phyloP scores from a whole-genome alignment of 164 flowering plant species.

The Umbilicus rupestris region DNA sequence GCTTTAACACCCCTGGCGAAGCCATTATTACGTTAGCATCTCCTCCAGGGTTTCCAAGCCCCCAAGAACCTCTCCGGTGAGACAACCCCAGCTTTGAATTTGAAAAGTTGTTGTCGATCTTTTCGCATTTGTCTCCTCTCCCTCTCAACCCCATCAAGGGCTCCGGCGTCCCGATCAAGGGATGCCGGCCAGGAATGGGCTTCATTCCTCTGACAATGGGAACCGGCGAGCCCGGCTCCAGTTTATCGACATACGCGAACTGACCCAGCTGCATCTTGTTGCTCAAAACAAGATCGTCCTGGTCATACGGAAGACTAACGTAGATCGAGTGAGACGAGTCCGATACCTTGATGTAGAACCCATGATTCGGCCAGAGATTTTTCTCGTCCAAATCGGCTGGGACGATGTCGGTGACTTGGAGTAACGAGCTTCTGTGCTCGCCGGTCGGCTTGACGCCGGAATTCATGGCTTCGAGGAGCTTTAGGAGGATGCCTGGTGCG shows the following conservation, averaged over 20 bases:
- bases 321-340: slow-evolving; percentile 92
- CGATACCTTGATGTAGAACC: slow-evolving; percentile 78
- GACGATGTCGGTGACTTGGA: slow-evolving; percentile 91
- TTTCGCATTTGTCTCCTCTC: slow-evolving; percentile 35
- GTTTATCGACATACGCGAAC: slow-evolving; percentile 69
- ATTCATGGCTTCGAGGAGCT: slow-evolving; percentile 73
- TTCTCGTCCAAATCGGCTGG: slow-evolving; percentile 94
- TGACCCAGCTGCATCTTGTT: slow-evolving; percentile 92
- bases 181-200: slow-evolving; percentile 85
- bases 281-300: slow-evolving; percentile 84
- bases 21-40: too few relatives aligned
- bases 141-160: slow-evolving; percentile 64
- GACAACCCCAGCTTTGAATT: slow-evolving; percentile 5
- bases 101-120: slow-evolving; percentile 10
- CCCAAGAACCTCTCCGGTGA: slow-evolving; percentile 79
- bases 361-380: slow-evolving; percentile 71
- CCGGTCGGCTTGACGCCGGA: slow-evolving; percentile 64
- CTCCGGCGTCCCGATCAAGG: slow-evolving; percentile 83
- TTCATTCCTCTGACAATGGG: slow-evolving; percentile 69
- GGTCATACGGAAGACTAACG: slow-evolving; percentile 68
- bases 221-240: slow-evolving; percentile 90
- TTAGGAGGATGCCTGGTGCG: slow-evolving; percentile 76
- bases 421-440: slow-evolving; percentile 73
- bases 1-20: slow-evolving; percentile 49
- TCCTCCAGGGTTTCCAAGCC: slow-evolving; percentile 21